Evolutionary conservation across 1,284 basidiomycete genomes (phyloP).

Genomic region (Earliella scabrosa): DNA sequence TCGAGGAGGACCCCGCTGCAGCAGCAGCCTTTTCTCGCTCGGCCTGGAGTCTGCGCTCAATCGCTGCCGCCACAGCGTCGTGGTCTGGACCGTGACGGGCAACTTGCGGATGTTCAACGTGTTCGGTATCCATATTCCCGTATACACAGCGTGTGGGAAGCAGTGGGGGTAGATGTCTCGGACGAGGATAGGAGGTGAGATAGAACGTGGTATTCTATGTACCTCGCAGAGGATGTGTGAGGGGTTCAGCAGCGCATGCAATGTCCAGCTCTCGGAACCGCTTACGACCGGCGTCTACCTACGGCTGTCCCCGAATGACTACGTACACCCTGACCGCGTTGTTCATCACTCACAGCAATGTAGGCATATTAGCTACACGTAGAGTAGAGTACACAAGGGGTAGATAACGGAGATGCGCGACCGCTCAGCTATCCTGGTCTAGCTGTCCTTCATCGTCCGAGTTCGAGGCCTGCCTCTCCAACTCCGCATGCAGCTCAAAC

Average conservation of each 20-base stretch:
- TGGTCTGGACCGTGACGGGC: constrained; percentile 19
- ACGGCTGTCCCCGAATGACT: background rate
- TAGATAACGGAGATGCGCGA: background rate
- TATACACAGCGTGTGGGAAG: background rate
- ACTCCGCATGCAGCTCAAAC: constrained; percentile 25
- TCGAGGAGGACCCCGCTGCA: background rate
- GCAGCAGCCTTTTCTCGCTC: constrained; percentile 21
- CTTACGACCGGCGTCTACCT: too few relatives aligned
- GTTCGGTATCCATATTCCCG: constrained; percentile 7
- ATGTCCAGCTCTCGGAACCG: too few relatives aligned
- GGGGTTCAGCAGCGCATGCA: background rate
- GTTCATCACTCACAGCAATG: too few relatives aligned
- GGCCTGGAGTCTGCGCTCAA: constrained; percentile 25
- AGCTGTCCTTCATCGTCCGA: constrained; percentile 14
- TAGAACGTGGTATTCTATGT: background rate
- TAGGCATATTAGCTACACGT: background rate
- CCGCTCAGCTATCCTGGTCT: constrained; percentile 16
- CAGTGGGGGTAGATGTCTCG: background rate
- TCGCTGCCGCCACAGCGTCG: constrained; percentile 25
- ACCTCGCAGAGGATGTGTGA: background rate
- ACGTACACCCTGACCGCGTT: too few relatives aligned
- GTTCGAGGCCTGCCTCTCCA: constrained; percentile 22
- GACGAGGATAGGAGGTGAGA: background rate
- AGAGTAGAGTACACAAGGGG: background rate
- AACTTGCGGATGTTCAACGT: background rate